Base-by-base conservation (phyloP, 2,329 filamentous ascomycete genomes). In the Sporothrix mexicana region DNA sequence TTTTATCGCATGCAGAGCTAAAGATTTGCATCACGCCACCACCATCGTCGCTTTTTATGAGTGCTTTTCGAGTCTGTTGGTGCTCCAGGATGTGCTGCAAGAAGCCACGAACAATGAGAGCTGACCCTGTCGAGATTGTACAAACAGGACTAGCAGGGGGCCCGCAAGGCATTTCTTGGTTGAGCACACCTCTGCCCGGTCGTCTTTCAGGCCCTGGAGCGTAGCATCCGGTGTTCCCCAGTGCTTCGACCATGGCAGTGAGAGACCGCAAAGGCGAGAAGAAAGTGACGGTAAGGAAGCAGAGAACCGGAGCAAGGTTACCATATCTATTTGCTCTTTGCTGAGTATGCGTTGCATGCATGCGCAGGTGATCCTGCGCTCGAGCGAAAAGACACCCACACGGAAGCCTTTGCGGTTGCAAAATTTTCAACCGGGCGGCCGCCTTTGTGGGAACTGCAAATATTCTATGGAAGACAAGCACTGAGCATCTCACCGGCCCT, bases 101-200 rank as follows among this genome's bases (percentile, higher is more conserved):
- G 9, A 9, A 23, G 3, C n/a, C 41, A 23, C 9, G 41, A 20
- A 8, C 61, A 25, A 15, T 2, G 61, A 36, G 30, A 7, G 4
- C 7, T 36, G 30, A 36, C 61, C 61, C 61, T 66, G 41, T 45
- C 12, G 61, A 66, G 12, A 47, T 36, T 36, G 61, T 66, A 20
- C 61, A 66, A 12, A 17, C 13, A 41, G 47, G n/a, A 20, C 61
- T 66, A 66, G 61, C 41, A 66, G 61, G 57, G 41, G 41, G 12
- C 30, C 53, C 61, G n/a, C 41, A 9, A 25, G 20, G 41, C 41
- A 47, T 47, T 25, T 66, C 61, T 25, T 66, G 61, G 61, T 47
- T 66, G 61, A 66, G 61, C 61, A 66, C 41, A 45, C 61, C 20
- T 47, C 61, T 66, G 61, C 61, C 61, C 61, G 61, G 61, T 66